These are phyloP conservation scores for Claviceps citrina DNA, from an alignment of 2,329 filamentous ascomycete species.

Conservation along the genomic window DNA sequence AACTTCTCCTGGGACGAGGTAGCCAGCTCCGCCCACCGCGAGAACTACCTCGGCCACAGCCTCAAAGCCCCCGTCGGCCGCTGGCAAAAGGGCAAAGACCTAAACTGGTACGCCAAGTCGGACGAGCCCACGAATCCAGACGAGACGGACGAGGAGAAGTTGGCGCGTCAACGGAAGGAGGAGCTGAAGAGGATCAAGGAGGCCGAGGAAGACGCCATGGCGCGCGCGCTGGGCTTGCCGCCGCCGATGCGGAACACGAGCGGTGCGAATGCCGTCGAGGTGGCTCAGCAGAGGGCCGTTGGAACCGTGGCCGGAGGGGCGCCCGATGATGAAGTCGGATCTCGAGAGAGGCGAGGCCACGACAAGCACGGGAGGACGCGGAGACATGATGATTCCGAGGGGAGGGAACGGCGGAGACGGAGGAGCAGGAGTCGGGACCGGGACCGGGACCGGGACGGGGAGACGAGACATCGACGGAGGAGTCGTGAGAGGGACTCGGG, in stretches of 20 bases:
- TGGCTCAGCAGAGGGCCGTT: conserved; percentile 27
- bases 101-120: conserved; percentile 49
- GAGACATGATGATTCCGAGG: conserved; percentile 18
- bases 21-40: conserved; percentile 69
- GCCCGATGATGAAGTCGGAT: conserved; percentile 6
- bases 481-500: conserved; percentile 7
- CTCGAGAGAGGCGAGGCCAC: not conserved
- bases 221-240: conserved; percentile 66
- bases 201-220: conserved; percentile 82
- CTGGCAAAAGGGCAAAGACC: conserved; percentile 66
- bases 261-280: conserved; percentile 54
- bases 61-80: conserved; percentile 83
- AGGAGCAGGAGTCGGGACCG: conserved; percentile 20
- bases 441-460: conserved; percentile 14
- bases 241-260: conserved; percentile 44
- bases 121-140: conserved; percentile 25
- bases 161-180: conserved; percentile 49
- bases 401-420: conserved; percentile 18
- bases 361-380: conserved; percentile 15
- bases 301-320: conserved; percentile 14
- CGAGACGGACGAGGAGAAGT: conserved; percentile 44
- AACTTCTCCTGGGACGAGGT: conserved; percentile 98
- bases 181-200: conserved; percentile 76
- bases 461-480: conserved; percentile 17
- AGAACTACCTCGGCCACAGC: conserved; percentile 80